Conservation (phyloP, 768 basidiomycete species). For the Pulveroboletus sp. region DNA sequence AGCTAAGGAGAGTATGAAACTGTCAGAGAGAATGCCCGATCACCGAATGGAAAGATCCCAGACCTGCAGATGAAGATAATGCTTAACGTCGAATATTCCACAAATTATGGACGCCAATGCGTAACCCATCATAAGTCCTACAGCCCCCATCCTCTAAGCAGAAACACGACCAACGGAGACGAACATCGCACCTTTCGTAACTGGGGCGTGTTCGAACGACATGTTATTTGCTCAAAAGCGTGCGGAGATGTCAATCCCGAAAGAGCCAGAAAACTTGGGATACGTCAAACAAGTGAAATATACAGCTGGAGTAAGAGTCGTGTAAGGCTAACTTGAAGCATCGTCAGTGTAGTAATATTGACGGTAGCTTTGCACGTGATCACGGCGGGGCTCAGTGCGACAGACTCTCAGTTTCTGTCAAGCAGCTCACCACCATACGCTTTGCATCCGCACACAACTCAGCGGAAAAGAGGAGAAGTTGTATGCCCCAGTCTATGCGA, state of each 20-base stretch:
- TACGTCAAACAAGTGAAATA: not conserved
- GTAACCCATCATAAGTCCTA: conserved; percentile 73
- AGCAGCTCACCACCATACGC: not conserved
- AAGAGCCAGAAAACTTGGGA: not conserved
- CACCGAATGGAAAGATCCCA: conserved; percentile 14
- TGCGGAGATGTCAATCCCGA: not conserved
- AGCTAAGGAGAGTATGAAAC: conserved; percentile 41
- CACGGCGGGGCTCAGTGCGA: too few species aligned
- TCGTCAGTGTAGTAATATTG: not conserved
- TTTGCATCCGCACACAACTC: not conserved
- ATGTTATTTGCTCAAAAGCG: conserved; percentile 31
- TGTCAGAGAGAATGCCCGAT: conserved; percentile 3
- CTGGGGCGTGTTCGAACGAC: conserved; percentile 82
- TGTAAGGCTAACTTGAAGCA: not conserved
- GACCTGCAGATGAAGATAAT: conserved; percentile 83
- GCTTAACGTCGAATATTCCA: conserved; percentile 81
- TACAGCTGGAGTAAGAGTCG: not conserved
- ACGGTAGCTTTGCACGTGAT: not conserved
- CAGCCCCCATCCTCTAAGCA: conserved; percentile 1
- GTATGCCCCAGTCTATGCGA: not conserved
- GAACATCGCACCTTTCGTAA: conserved; percentile 65
- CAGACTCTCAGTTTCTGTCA: not conserved
- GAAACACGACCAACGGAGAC: not conserved
- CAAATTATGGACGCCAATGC: conserved; percentile 69
- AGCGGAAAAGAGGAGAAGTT: not conserved